Conservation (phyloP, 495 filamentous ascomycete species). For the Penicillium arizonense region DNA sequence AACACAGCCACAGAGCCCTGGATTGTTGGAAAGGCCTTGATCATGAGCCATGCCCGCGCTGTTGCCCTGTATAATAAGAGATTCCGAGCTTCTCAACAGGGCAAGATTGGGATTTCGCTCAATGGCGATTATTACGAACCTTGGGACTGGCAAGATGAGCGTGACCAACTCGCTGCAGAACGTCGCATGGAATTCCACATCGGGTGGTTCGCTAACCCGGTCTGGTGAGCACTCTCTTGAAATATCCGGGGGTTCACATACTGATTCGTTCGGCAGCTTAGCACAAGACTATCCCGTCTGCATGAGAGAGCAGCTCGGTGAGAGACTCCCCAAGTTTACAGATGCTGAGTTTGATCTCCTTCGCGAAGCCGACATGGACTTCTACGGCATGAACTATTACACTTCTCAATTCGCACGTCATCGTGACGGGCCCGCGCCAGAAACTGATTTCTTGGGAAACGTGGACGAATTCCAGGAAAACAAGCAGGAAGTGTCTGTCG, state of each 20-base stretch:
- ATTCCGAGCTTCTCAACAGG: constrained; percentile 29
- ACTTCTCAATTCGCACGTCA: constrained; percentile 65
- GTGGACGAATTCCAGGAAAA: constrained; percentile 58
- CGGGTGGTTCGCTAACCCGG: constrained; percentile 59
- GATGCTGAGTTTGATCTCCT: constrained; percentile 57
- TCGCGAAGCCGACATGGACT: constrained; percentile 57
- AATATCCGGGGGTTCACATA: constrained; percentile 1
- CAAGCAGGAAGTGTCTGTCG: constrained; percentile 61
- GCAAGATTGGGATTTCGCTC: constrained; percentile 17
- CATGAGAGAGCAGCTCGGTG: constrained; percentile 63
- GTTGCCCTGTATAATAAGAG: constrained; percentile 37
- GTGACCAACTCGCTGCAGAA: constrained; percentile 35
- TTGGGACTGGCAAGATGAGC: constrained; percentile 32
- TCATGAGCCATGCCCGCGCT: constrained; percentile 38
- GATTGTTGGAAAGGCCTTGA: constrained; percentile 37
- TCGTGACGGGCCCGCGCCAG: constrained; percentile 30
- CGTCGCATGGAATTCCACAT: constrained; percentile 47
- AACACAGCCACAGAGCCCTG: constrained; percentile 37
- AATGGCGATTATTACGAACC: constrained; percentile 55
- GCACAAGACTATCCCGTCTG: constrained; percentile 63
- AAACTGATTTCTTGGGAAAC: constrained; percentile 64
- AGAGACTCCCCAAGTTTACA: constrained; percentile 62
- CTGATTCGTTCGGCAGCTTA: constrained; percentile 37
- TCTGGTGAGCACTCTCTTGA: constrained; percentile 34
- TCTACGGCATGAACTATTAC: constrained; percentile 79